phyloP scores from a whole-genome alignment of 179 eudicot species.

The Gypsophila paniculata region DNA sequence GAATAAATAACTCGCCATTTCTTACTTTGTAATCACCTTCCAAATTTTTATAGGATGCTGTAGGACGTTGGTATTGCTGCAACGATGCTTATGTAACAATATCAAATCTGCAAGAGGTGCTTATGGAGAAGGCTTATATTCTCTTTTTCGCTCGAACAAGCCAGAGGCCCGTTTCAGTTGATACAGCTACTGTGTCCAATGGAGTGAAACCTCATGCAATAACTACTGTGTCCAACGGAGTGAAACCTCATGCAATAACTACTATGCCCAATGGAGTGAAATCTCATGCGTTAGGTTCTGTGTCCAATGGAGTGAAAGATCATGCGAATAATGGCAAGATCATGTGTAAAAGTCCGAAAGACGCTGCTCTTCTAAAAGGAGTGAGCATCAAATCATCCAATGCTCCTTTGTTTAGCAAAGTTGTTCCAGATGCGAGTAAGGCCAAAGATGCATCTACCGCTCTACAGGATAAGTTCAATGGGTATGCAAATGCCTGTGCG shows the following conservation, averaged over 20 bases:
- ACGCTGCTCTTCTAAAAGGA: conserved; percentile 28
- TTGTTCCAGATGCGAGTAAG: conserved; percentile 31
- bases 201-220: conserved; percentile 48
- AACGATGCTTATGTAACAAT: conserved; percentile 75
- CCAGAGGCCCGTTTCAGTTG: conserved; percentile 51
- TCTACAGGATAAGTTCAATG: conserved; percentile 35
- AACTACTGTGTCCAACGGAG: conserved; percentile 45
- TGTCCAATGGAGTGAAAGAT: conserved; percentile 47
- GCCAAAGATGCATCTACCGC: conserved; percentile 35
- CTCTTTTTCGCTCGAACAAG: conserved; percentile 80
- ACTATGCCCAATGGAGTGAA: conserved; percentile 48
- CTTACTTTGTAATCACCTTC: conserved; percentile 22
- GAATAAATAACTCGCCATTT: neutral
- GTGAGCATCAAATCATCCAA: conserved; percentile 25
- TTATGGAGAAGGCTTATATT: conserved; percentile 89
- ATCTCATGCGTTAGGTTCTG: conserved; percentile 12
- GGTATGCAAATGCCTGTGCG: conserved; percentile 34
- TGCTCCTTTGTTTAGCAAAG: conserved; percentile 32
- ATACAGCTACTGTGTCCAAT: conserved; percentile 38
- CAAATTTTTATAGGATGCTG: conserved; percentile 53
- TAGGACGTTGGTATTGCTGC: conserved; percentile 96
- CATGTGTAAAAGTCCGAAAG: conserved; percentile 29
- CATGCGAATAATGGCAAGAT: conserved; percentile 37
- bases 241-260: conserved; percentile 39
- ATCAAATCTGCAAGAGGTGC: conserved; percentile 67